Percentiles rank a stretch among this genome's conserved stretches.
phyloP scores from a whole-genome alignment of 2,329 filamentous ascomycete genomes.

The Sporothrix curviconia region DNA sequence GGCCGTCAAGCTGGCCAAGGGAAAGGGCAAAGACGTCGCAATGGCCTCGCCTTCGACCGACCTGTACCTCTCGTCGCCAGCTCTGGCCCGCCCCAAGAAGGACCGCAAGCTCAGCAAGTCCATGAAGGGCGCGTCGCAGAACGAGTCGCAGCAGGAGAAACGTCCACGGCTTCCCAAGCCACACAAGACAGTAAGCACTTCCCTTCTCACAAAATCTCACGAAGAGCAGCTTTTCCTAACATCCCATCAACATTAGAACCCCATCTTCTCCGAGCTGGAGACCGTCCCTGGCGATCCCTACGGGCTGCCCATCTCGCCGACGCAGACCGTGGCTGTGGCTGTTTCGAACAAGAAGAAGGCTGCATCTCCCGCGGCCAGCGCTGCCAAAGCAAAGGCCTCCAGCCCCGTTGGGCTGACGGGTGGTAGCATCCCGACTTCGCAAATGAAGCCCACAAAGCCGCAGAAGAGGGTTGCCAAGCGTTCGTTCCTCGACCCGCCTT shows the following conservation, averaged over 20 bases:
- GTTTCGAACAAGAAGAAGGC: background rate
- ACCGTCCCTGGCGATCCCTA: conserved; percentile 9
- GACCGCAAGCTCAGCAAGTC: conserved; percentile 12
- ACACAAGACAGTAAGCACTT: background rate
- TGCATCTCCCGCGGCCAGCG: background rate
- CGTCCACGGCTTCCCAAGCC: background rate
- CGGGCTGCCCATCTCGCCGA: conserved; percentile 10
- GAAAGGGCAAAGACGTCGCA: background rate
- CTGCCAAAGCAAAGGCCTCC: conserved; percentile 2
- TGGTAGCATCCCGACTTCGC: background rate
- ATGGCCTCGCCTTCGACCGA: background rate
- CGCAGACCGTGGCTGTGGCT: background rate
- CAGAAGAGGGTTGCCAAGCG: conserved; percentile 15
- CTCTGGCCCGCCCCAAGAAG: background rate
- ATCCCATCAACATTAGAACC: background rate
- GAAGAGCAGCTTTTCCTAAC: background rate
- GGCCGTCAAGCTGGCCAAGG: background rate
- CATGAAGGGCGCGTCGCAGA: conserved; percentile 14
- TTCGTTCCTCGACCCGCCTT: conserved; percentile 12
- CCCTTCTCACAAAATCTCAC: background rate
- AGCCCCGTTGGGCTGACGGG: background rate
- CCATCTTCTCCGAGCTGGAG: background rate
- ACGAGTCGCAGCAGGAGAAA: conserved; percentile 1
- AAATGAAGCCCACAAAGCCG: conserved; percentile 1
- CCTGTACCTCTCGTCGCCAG: conserved; percentile 3